Evolutionary conservation across 2,329 filamentous ascomycete species (phyloP).

Genomic region (Aspergillus melleus): DNA sequence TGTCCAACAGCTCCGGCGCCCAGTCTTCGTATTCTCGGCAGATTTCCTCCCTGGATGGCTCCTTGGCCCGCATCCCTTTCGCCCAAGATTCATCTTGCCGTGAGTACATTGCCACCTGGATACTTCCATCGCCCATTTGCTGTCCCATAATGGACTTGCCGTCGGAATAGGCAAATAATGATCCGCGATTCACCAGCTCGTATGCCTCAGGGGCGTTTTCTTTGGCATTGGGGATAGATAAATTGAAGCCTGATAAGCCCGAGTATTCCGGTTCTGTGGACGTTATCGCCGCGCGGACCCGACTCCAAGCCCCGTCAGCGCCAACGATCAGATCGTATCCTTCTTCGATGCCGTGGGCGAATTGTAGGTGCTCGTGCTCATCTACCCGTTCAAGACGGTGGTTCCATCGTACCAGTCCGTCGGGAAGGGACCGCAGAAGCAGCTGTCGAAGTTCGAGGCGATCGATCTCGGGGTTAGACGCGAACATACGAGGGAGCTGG

Average conservation of each 20-base stretch:
- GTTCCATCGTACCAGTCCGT: background rate
- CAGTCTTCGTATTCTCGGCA: background rate
- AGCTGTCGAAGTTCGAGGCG: background rate
- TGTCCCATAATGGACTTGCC: background rate
- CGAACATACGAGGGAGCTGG: background rate
- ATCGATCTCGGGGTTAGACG: conserved; percentile 3
- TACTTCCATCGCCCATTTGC: background rate
- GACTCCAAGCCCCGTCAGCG: conserved; percentile 32
- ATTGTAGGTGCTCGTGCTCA: conserved; percentile 2
- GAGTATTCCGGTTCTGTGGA: conserved; percentile 21
- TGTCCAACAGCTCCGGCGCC: background rate
- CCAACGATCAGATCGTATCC: conserved; percentile 27
- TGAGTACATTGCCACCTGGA: background rate
- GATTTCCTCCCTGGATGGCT: background rate
- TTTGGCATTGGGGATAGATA: background rate
- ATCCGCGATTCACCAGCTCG: background rate
- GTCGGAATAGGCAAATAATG: background rate
- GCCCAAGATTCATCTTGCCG: background rate
- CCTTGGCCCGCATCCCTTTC: background rate
- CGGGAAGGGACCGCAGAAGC: background rate
- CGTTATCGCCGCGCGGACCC: conserved; percentile 23
- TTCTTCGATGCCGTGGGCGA: conserved; percentile 5
- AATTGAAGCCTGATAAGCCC: conserved; percentile 7
- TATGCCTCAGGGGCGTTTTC: background rate
- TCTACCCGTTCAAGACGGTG: background rate